Base-by-base conservation (phyloP, 768 basidiomycete genomes). In the Kwoniella sp. region DNA sequence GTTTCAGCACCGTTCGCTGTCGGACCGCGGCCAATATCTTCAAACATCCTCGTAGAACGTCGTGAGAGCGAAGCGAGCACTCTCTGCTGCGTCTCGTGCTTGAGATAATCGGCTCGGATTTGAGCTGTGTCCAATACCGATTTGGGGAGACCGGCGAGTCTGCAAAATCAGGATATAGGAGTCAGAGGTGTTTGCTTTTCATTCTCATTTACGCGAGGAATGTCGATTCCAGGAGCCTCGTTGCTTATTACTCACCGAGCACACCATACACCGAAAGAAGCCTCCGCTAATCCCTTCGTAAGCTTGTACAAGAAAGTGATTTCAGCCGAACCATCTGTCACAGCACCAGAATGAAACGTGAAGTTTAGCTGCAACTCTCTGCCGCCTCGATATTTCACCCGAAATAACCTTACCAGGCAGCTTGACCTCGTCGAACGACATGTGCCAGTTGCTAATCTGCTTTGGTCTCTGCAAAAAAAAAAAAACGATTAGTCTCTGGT, bases 211-310 rank as follows among this genome's bases (percentile, higher is more conserved):
- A n/a, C n/a, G n/a, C n/a, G n/a, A n/a, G 24, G 33, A 6, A 13
- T 33, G 47, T 15, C 60, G 62, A 57, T 36, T 29, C 33, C 22
- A 33, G 33, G 33, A 47, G 46, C 46, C 7, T 8, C 46, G 19
- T 17, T n/a, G n/a, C 33, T 33, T 33, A 6, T 33, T 13, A 59
- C 73, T 64, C 29, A 72, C 69, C 70, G 85, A 8, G 88, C 92
- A 77, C 92, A 95, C 82, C 95, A 93, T 9, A 96, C 87, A 12
- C 93, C 93, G 75, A 93, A 97, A 0, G 91, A 92, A 80, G 86
- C 86, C 67, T 84, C 82, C 2, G 91, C 88, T 36, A 92, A 82
- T 12, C 93, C 92, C 7, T 82, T 80, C 0, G 85, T 84, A 22
- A 97, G 82, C 29, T 82, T 84, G 79, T 95, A 99, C 29, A 96